Evolutionary conservation across 805 yeast species (phyloP), one percentile per base, ranked within the genome.

Genomic region (Jamesozyma spencerorum): DNA sequence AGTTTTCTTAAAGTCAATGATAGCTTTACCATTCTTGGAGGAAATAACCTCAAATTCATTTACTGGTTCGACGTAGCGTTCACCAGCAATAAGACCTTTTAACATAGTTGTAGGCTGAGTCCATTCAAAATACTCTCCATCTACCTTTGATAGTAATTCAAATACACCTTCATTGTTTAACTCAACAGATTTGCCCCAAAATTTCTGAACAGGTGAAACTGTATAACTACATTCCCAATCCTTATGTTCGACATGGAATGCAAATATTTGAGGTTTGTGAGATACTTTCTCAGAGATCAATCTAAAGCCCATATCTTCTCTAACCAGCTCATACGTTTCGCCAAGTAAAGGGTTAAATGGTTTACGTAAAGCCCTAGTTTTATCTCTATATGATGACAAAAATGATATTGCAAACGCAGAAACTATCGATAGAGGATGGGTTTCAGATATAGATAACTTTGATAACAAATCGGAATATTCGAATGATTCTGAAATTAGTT

Each of bases 321-420:
- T 72, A 1, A 86, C 92, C 33, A 85, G 67, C 61, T 92, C 98
- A 60, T 63, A 92, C 0, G 97, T 88, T 58, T 92, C 98, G 17
- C 97, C 97, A 15, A 92, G 65, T 38, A 92, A 68, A 8, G 98
- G 97, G 57, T 87, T 92, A 64, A 92, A 92, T 1, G 98, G 97
- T 56, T 92, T 92, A 47, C 98, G 72, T 31, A 74, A 59, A 39
- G 81, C 78, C 50, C 98, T 72, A 36, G 78, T 79, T 51, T 84
- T 87, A 28, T 75, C 74, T 43, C 97, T 68, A 51, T 77, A 71
- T 10, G 82, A 69, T 0, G 96, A 77, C 7, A 88, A 59, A 42
- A 73, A 74, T 19, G 88, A 77, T 3, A 85, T 72, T 0, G 95
- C 94, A 70, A 88, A 92, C 1, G 85, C 73, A 0, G 96, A 55